Percentiles rank a stretch among this genome's conserved stretches.
These are phyloP conservation scores for Darksidea phi DNA, from an alignment of 495 filamentous ascomycete species.

Conservation along the genomic window DNA sequence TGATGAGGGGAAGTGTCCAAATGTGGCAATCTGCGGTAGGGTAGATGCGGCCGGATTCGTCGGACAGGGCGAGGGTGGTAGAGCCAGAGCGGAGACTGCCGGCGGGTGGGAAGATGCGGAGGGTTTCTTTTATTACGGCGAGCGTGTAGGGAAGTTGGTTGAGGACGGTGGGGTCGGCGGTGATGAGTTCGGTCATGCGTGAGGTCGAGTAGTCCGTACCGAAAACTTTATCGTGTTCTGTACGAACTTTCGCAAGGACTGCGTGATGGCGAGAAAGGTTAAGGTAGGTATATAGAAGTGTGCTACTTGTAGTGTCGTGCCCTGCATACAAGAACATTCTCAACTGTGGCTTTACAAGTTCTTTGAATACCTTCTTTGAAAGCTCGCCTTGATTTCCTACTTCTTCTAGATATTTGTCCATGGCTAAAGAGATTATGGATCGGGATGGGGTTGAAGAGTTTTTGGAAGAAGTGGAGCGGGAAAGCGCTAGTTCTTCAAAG, in stretches of 20 bases:
- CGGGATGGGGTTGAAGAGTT: neutral
- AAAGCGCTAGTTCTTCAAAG: conserved; percentile 25
- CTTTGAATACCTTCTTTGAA: conserved; percentile 4
- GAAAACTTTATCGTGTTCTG: conserved; percentile 43
- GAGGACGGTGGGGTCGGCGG: conserved; percentile 5
- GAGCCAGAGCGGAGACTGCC: conserved; percentile 23
- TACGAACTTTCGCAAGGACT: conserved; percentile 39
- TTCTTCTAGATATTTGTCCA: conserved; percentile 19
- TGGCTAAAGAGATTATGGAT: conserved; percentile 19
- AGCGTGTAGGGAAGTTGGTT: conserved; percentile 22
- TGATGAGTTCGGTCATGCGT: conserved; percentile 28
- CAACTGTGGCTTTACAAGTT: conserved; percentile 26
- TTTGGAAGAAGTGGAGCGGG: neutral
- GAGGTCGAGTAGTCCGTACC: conserved; percentile 32
- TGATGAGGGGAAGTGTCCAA: conserved; percentile 25
- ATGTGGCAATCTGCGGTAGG: conserved; percentile 40
- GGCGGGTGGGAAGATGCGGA: conserved; percentile 30
- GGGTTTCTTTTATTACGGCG: conserved; percentile 28
- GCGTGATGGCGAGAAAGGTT: conserved; percentile 50
- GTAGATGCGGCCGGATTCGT: conserved; percentile 35
- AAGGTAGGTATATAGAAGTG: conserved; percentile 47
- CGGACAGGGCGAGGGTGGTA: conserved; percentile 17
- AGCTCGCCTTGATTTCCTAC: neutral
- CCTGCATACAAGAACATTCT: conserved; percentile 50
- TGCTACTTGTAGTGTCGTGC: conserved; percentile 52